Evolutionary conservation across 2,329 filamentous ascomycete genomes (phyloP), one percentile per base, ranked within the genome.

Genomic region (Mariannaea sp.): DNA sequence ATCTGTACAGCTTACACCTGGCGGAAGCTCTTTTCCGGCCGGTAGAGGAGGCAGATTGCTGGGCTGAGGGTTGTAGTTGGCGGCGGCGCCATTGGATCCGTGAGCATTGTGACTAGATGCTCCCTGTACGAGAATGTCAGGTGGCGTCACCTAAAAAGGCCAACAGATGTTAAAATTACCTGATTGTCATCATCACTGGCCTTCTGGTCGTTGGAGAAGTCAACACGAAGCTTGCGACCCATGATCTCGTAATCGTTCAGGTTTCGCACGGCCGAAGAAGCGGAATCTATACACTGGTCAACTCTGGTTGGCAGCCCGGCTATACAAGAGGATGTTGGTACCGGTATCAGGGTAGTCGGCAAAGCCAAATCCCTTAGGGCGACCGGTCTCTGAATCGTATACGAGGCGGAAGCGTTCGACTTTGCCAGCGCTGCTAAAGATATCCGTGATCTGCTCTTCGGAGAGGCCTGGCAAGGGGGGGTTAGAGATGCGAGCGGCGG

Each of bases 301-400:
- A 64, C 49, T 17, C 26, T 2, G 35, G 20, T 19, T 8, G 4
- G 14, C 16, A 10, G 16, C n/a, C 14, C 24, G 14, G 12, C 13
- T 5, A 33, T n/a, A 7, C 4, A 16, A 17, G 7, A 14, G 38
- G 55, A 22, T 13, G 14, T n/a, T 26, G 72, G 29, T 81, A 83
- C 96, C 93, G 55, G 90, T 86, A 69, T 97, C 94, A 49, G 91
- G 89, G 69, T 96, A 99, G 71, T 97, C 93, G 67, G 92, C 90
- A 67, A 97, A 99, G 29, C 94, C 94, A 71, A 96, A 99, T 14
- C 94, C 94, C 73, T 97, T 97, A 1, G 94, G 92, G 51, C 91
- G 86, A 35, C 93, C 92, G 3, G 92, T 97, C 68, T 97, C 93
- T 47, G 92, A 89, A 76, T 97, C 95, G 74, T 96, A 95, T 60